Percentiles rank a stretch among this genome's conserved stretches.
These are phyloP conservation scores for Scalesia atractyloides DNA, from an alignment of 129 eudicot species.

Conservation along the genomic window DNA sequence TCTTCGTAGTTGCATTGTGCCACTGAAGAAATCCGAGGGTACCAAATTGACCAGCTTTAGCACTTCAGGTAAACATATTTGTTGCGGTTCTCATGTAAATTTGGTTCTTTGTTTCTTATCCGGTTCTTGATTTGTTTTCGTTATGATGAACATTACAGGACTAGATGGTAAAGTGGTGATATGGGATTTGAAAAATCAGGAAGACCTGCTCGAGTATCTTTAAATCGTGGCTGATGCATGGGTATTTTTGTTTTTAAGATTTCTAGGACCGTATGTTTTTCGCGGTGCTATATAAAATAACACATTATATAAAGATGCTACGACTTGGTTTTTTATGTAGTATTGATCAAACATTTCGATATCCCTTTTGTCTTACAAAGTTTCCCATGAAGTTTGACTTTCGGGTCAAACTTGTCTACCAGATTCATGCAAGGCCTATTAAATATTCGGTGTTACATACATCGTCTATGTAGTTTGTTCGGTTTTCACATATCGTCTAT, in stretches of 20 bases:
- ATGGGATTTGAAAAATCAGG: conserved; percentile 79
- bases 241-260: conserved; percentile 9
- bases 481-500: no score
- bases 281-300: conserved; percentile 19
- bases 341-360: conserved; percentile 12
- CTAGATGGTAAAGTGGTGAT: conserved; percentile 83
- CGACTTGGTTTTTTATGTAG: conserved; percentile 5
- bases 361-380: background rate
- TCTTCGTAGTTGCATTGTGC: conserved; percentile 69
- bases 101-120: background rate
- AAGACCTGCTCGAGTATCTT: conserved; percentile 64
- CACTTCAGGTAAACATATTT: conserved; percentile 68
- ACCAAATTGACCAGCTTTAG: conserved; percentile 61
- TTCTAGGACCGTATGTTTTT: conserved; percentile 13
- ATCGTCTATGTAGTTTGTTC: background rate
- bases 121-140: background rate
- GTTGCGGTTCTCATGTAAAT: no score
- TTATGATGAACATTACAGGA: conserved; percentile 48
- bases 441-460: background rate
- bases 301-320: conserved; percentile 20
- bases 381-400: background rate
- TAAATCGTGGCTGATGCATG: conserved; percentile 27
- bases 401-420: background rate
- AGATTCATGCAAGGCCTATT: background rate
- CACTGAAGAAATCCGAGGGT: conserved; percentile 55